These are phyloP conservation scores for Colletotrichum higginsianum DNA, from an alignment of 2,329 filamentous ascomycete species.

Conservation along the genomic window DNA sequence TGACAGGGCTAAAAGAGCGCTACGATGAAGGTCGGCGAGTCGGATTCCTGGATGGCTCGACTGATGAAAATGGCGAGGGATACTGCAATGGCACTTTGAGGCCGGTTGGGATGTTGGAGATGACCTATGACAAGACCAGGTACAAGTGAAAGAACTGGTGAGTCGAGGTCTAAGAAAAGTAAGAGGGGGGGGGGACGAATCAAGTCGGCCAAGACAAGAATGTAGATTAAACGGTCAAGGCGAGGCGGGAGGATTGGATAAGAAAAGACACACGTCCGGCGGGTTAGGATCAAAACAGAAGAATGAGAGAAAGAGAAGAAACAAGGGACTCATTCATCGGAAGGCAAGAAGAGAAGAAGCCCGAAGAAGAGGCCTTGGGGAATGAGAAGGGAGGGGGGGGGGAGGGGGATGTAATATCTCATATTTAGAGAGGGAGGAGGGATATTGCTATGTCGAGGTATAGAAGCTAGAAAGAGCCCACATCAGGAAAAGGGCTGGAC, in stretches of 20 bases:
- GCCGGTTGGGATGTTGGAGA: background rate
- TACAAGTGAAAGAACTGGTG: background rate
- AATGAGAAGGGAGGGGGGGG: constrained; percentile 26
- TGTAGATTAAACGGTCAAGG: constrained; percentile 9
- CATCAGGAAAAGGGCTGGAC: constrained; percentile 1
- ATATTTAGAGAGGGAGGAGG: constrained; percentile 14
- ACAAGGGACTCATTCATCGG: constrained; percentile 9
- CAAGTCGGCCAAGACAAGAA: constrained; percentile 26
- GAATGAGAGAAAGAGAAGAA: constrained; percentile 11
- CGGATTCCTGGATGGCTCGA: background rate
- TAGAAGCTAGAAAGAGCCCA: constrained; percentile 3
- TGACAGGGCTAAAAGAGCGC: background rate
- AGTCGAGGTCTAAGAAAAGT: background rate
- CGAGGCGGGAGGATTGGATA: constrained; percentile 14
- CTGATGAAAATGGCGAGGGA: background rate
- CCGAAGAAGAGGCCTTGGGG: constrained; percentile 19
- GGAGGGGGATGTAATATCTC: constrained; percentile 14
- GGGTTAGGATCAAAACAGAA: constrained; percentile 5
- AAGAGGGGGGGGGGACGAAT: background rate
- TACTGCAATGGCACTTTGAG: background rate
- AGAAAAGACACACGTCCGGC: constrained; percentile 16
- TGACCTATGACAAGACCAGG: background rate
- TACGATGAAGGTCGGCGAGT: background rate
- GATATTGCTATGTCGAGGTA: constrained; percentile 25
- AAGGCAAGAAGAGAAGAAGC: constrained; percentile 34